These are phyloP conservation scores for Pascua guehoae DNA, from an alignment of 1,284 basidiomycete genomes.

Conservation along the genomic window DNA sequence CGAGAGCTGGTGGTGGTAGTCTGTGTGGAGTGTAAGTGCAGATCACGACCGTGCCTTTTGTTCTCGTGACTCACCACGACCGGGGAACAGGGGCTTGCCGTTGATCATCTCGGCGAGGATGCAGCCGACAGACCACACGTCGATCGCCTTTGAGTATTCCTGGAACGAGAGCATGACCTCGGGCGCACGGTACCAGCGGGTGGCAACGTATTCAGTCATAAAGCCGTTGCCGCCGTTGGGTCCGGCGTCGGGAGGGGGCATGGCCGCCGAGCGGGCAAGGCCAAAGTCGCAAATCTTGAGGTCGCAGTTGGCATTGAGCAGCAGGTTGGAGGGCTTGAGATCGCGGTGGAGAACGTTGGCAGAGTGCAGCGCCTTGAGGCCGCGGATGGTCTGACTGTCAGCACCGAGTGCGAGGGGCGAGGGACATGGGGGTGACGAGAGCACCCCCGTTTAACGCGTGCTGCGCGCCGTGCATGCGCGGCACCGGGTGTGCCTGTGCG, in stretches of 20 bases:
- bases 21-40: conserved; percentile 3
- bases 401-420: no score
- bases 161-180: conserved; percentile 96
- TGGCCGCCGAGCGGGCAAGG: conserved; percentile 71
- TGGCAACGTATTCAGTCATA: conserved; percentile 93
- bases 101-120: conserved; percentile 87
- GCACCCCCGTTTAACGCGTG: background rate
- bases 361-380: conserved; percentile 86
- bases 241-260: conserved; percentile 68
- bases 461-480: background rate
- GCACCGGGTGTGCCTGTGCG: no score
- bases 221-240: conserved; percentile 79
- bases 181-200: conserved; percentile 89
- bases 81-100: conserved; percentile 85
- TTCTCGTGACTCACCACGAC: conserved; percentile 49
- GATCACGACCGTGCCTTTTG: no score
- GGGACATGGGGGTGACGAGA: no score
- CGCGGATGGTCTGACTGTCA: conserved; percentile 66
- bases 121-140: conserved; percentile 90
- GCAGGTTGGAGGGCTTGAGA: conserved; percentile 86
- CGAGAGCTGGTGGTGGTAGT: conserved; percentile 53
- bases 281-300: conserved; percentile 95
- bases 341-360: conserved; percentile 90
- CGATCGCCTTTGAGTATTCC: conserved; percentile 87
- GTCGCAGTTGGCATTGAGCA: conserved; percentile 92